These are phyloP conservation scores for Monosporascus sp. DNA, from an alignment of 2,329 filamentous ascomycete species.

Conservation along the genomic window DNA sequence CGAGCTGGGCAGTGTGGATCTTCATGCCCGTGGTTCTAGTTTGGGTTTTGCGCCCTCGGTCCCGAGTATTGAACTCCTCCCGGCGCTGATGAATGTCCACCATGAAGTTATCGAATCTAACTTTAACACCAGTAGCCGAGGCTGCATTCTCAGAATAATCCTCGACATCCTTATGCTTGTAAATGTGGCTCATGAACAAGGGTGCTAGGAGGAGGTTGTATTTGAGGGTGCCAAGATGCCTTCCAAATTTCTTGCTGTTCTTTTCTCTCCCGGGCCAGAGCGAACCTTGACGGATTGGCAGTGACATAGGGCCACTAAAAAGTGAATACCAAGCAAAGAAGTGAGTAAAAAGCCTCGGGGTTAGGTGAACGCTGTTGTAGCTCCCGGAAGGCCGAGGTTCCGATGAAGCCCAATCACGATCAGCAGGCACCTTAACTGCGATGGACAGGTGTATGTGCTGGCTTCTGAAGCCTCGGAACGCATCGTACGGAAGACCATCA, in stretches of 20 bases:
- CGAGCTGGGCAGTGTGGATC: slow-evolving; percentile 89
- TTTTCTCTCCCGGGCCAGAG: slow-evolving; percentile 92
- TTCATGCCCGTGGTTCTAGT: slow-evolving; percentile 88
- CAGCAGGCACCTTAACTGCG: slow-evolving; percentile 79
- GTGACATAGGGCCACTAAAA: slow-evolving; percentile 89
- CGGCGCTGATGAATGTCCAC: slow-evolving; percentile 90
- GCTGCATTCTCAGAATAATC: slow-evolving; percentile 72
- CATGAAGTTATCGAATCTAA: slow-evolving; percentile 94
- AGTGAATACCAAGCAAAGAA: slow-evolving; percentile 98
- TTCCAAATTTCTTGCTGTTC: slow-evolving; percentile 96
- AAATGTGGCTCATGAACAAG: slow-evolving; percentile 91
- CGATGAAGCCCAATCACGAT: slow-evolving; percentile 77
- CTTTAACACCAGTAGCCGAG: slow-evolving; percentile 92
- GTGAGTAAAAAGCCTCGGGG: slow-evolving; percentile 93
- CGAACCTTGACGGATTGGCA: slow-evolving; percentile 86
- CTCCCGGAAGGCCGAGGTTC: slow-evolving; percentile 74
- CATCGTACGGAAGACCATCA: slow-evolving; percentile 65
- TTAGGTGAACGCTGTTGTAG: slow-evolving; percentile 94
- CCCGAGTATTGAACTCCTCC: slow-evolving; percentile 81
- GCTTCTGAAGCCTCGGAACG: slow-evolving; percentile 94
- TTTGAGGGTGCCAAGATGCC: slow-evolving; percentile 97
- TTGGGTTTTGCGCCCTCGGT: slow-evolving; percentile 69
- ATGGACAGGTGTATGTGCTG: slow-evolving; percentile 95
- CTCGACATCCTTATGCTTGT: slow-evolving; percentile 95
- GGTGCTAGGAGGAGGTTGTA: slow-evolving; percentile 91